These are phyloP conservation scores for Globisporangium echinulatum DNA, from an alignment of 352 stramenopile genomes.

Conservation along the genomic window DNA sequence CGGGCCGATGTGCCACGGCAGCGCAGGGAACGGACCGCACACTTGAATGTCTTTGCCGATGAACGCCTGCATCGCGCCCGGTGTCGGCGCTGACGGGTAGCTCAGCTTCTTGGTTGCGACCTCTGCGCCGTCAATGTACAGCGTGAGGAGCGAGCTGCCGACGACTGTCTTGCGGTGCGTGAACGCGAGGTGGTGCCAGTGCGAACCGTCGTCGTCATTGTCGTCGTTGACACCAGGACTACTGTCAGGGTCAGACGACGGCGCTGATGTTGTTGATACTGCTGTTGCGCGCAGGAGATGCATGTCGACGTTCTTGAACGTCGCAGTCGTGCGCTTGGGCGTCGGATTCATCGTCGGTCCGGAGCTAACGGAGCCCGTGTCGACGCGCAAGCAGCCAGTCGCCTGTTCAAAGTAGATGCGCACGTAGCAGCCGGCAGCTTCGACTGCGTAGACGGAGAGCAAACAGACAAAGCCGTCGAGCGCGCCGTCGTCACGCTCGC, in stretches of 20 bases:
- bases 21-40: slow-evolving; percentile 50
- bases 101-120: slow-evolving; percentile 67
- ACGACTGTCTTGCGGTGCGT: slow-evolving; percentile 67
- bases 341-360: slow-evolving; percentile 53
- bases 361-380: slow-evolving; percentile 45
- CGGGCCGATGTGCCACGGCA: slow-evolving; percentile 58
- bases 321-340: slow-evolving; percentile 38
- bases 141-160: slow-evolving; percentile 59
- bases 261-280: no score
- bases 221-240: background rate
- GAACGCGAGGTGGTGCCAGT: slow-evolving; percentile 74
- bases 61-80: slow-evolving; percentile 51
- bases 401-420: slow-evolving; percentile 70
- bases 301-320: slow-evolving; percentile 65
- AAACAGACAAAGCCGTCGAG: slow-evolving; percentile 58
- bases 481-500: background rate
- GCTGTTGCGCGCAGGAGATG: slow-evolving; percentile 21
- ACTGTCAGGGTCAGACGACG: no score
- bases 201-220: slow-evolving; percentile 21
- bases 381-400: slow-evolving; percentile 55
- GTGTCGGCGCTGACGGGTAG: slow-evolving; percentile 45
- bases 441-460: slow-evolving; percentile 65
- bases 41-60: slow-evolving; percentile 72
- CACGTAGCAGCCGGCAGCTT: slow-evolving; percentile 53
- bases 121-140: slow-evolving; percentile 72